These are phyloP conservation scores for Lodderomyces pseudojiufengensis DNA, from an alignment of 1,139 yeast genomes.

Conservation along the genomic window DNA sequence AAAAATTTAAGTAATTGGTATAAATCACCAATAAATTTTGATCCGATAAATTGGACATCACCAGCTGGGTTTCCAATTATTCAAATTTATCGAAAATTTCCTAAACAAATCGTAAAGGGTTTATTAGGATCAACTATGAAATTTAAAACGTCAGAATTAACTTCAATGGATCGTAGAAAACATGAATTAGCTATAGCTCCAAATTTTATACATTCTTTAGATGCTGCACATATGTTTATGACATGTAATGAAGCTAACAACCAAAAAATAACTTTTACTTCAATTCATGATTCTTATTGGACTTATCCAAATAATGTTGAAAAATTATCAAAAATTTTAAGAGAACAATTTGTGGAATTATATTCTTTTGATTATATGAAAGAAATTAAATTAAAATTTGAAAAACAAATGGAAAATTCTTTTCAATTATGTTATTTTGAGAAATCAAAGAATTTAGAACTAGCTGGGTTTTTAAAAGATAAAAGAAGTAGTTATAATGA, in stretches of 20 bases:
- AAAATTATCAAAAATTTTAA: constrained; percentile 21
- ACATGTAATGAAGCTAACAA: constrained; percentile 26
- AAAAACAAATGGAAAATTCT: constrained; percentile 20
- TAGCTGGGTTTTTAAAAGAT: constrained; percentile 15
- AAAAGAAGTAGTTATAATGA: constrained; percentile 15
- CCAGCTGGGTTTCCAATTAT: constrained; percentile 42
- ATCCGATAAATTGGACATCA: constrained; percentile 45
- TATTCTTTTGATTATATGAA: constrained; percentile 28
- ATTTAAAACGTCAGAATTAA: constrained; percentile 7
- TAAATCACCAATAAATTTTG: constrained; percentile 8
- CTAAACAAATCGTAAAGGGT: constrained; percentile 19
- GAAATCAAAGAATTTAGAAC: constrained; percentile 17
- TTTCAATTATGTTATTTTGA: constrained; percentile 36
- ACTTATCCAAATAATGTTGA: constrained; percentile 35
- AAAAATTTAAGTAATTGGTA: constrained; percentile 2
- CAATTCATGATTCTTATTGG: constrained; percentile 48
- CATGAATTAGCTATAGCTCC: constrained; percentile 43
- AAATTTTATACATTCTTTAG: constrained; percentile 44
- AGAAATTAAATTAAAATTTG: constrained; percentile 25
- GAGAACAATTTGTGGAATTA: constrained; percentile 35
- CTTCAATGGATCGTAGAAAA: constrained; percentile 27
- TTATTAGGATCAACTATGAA: constrained; percentile 4
- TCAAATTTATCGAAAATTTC: constrained; percentile 28
- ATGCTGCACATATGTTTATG: constrained; percentile 39
- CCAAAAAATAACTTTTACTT: constrained; percentile 26